Percentiles rank a stretch among this genome's conserved stretches.
These are phyloP conservation scores for Didymella sp. DNA, from an alignment of 2,329 filamentous ascomycete species.

Conservation along the genomic window DNA sequence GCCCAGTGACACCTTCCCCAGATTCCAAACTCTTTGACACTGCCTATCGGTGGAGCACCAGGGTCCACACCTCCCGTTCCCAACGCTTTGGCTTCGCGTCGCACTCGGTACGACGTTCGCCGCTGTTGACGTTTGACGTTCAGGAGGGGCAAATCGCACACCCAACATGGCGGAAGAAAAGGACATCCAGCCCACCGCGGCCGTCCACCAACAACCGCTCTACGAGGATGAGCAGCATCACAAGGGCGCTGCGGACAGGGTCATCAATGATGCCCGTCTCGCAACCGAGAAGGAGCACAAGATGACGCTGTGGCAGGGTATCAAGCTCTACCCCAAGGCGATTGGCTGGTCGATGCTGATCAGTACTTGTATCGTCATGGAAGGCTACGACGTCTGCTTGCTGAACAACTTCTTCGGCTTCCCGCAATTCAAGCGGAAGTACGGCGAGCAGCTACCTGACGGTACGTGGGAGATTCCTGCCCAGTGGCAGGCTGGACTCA, in stretches of 20 bases:
- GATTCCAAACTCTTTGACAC: conserved; percentile 5
- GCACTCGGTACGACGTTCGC: not conserved
- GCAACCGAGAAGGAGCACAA: conserved; percentile 59
- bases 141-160: conserved; percentile 5
- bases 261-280: conserved; percentile 52
- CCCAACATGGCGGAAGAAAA: conserved; percentile 32
- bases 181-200: conserved; percentile 31
- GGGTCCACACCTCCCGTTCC: conserved; percentile 6
- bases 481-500: conserved; percentile 56
- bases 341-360: conserved; percentile 84
- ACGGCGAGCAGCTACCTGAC: conserved; percentile 51
- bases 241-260: conserved; percentile 38
- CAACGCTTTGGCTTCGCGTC: conserved; percentile 3
- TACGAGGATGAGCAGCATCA: conserved; percentile 31
- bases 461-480: conserved; percentile 55
- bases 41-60: conserved; percentile 3
- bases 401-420: conserved; percentile 78
- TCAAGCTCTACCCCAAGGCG: conserved; percentile 85
- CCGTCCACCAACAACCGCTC: conserved; percentile 13
- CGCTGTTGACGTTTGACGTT: not conserved
- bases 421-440: conserved; percentile 56
- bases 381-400: conserved; percentile 83
- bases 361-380: conserved; percentile 91
- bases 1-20: conserved; percentile 16
- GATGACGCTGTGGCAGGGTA: conserved; percentile 71